Evolutionary conservation across 2,329 filamentous ascomycete species (phyloP).

Genomic region (Epichloe gansuensis): DNA sequence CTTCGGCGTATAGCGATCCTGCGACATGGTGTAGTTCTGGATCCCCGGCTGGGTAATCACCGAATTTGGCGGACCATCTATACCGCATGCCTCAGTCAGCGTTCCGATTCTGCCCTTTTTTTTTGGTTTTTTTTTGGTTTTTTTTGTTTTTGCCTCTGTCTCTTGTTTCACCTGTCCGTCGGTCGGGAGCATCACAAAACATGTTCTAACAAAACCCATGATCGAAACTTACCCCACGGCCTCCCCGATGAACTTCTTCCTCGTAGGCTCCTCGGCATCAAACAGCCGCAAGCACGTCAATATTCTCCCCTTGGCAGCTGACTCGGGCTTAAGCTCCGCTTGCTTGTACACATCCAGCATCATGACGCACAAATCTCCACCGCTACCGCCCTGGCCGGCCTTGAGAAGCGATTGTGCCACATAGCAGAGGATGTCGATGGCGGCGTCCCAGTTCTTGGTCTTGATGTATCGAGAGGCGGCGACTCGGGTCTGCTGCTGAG

Average conservation of each 20-base stretch:
- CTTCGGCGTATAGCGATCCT: constrained; percentile 79
- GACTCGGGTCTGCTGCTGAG: constrained; percentile 93
- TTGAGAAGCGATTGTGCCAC: constrained; percentile 78
- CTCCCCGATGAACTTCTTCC: constrained; percentile 84
- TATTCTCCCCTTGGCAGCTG: constrained; percentile 60
- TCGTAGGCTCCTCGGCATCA: constrained; percentile 68
- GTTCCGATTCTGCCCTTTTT: not conserved
- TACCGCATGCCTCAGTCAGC: constrained; percentile 7
- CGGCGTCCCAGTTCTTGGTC: constrained; percentile 67
- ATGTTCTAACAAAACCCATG: not conserved
- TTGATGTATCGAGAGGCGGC: constrained; percentile 92
- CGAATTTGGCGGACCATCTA: constrained; percentile 71
- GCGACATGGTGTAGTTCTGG: constrained; percentile 89
- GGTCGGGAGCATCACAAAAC: not conserved
- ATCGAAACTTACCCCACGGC: constrained; percentile 51
- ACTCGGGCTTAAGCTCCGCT: constrained; percentile 64
- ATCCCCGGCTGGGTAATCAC: constrained; percentile 82
- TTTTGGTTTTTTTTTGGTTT: not conserved
- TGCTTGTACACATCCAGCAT: constrained; percentile 86
- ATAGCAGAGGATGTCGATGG: constrained; percentile 73
- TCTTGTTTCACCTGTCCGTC: not conserved
- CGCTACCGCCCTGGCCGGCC: constrained; percentile 86
- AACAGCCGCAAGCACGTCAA: constrained; percentile 73
- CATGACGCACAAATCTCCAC: constrained; percentile 78
- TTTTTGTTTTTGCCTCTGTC: not conserved